phyloP scores from a whole-genome alignment of 306 rosid species.

The Glycine latifolia region DNA sequence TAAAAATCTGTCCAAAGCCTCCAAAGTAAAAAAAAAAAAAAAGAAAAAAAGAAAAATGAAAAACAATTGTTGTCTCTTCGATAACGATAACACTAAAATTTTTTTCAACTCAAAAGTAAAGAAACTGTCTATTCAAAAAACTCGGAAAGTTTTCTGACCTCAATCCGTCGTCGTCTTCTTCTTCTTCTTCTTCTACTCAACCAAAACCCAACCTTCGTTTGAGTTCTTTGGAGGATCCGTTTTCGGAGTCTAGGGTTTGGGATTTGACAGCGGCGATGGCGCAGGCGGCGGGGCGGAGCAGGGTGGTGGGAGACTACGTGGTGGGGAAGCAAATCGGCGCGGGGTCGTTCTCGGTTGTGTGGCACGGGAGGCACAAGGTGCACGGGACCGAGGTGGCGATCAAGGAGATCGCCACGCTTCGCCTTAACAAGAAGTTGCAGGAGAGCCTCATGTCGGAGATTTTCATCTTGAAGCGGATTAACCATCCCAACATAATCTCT shows the following conservation, averaged over 20 bases:
- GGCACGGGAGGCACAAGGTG: slow-evolving; percentile 89
- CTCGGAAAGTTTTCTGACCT: not conserved
- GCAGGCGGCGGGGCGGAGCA: slow-evolving; percentile 63
- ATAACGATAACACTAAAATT: not conserved
- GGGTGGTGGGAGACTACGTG: slow-evolving; percentile 81
- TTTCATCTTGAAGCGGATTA: slow-evolving; percentile 77
- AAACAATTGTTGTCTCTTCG: not conserved
- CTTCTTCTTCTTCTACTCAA: no score
- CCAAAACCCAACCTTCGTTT: not conserved
- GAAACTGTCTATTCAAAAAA: not conserved
- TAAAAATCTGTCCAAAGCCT: no score
- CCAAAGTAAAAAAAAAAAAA: no score
- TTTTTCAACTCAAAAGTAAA: not conserved
- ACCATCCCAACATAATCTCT: slow-evolving; percentile 89
- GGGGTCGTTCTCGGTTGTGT: slow-evolving; percentile 97
- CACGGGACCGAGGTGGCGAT: slow-evolving; percentile 98
- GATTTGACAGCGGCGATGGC: slow-evolving; percentile 71
- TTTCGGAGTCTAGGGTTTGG: slow-evolving; percentile 23
- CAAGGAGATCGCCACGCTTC: slow-evolving; percentile 82
- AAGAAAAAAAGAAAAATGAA: no score
- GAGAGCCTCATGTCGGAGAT: slow-evolving; percentile 96
- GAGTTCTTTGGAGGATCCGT: not conserved
- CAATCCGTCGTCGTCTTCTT: not conserved
- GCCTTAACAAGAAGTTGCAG: slow-evolving; percentile 88
- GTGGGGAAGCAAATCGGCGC: slow-evolving; percentile 88